phyloP scores from a whole-genome alignment of 129 eudicot genomes.

The Flaveria sonorensis region DNA sequence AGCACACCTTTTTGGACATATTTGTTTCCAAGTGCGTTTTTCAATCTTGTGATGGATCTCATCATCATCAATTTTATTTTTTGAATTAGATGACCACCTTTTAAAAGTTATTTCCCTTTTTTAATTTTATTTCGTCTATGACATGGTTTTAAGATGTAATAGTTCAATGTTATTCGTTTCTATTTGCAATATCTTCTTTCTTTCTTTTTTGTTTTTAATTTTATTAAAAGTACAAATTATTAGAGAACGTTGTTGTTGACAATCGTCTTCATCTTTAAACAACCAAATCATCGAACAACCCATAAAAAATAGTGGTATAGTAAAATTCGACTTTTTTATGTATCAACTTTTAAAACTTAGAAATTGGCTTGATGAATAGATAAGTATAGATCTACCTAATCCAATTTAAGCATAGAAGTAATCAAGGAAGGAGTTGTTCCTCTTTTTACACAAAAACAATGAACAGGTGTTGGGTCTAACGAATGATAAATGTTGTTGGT shows the following conservation, averaged over 20 bases:
- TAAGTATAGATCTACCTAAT: background rate
- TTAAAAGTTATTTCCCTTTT: background rate
- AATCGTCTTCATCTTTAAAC: background rate
- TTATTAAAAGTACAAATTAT: background rate
- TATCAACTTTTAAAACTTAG: background rate
- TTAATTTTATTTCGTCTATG: slow-evolving; percentile 2
- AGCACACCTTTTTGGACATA: slow-evolving; percentile 38
- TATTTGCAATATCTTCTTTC: background rate
- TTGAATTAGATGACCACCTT: slow-evolving; percentile 28
- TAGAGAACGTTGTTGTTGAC: background rate
- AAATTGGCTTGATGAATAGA: background rate
- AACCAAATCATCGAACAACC: background rate
- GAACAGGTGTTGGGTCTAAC: too few relatives aligned
- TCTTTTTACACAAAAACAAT: too few relatives aligned
- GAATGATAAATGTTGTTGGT: too few relatives aligned
- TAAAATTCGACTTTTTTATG: background rate
- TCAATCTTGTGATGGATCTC: slow-evolving; percentile 39
- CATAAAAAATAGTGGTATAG: background rate
- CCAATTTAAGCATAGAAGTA: too few relatives aligned
- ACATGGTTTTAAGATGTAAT: background rate
- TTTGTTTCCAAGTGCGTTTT: slow-evolving; percentile 19
- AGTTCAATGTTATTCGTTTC: background rate
- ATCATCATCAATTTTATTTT: slow-evolving; percentile 22
- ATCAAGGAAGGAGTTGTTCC: too few relatives aligned
- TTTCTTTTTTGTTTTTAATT: background rate